Conservation (phyloP, 129 eudicot species). For the Helichrysum umbraculigerum region DNA sequence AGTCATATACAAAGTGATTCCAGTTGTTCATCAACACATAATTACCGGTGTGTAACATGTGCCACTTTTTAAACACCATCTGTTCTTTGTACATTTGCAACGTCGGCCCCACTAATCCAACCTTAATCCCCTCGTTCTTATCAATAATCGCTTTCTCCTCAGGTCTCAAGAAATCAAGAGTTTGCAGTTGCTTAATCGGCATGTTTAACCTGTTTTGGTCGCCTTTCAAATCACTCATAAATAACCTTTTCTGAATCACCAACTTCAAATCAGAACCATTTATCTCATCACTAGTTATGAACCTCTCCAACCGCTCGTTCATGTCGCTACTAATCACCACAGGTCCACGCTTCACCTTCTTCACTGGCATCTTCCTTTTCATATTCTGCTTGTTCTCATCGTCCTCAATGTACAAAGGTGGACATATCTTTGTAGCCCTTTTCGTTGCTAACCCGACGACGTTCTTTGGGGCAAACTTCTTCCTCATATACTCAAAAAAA, state of each 20-base stretch:
- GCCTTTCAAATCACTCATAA: not conserved
- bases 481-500: not conserved
- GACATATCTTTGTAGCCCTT: not conserved
- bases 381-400: not conserved
- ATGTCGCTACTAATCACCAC: not conserved
- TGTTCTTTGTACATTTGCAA: not conserved
- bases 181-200: not conserved
- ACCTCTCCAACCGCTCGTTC: not conserved
- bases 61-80: not conserved
- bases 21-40: slow-evolving; percentile 1
- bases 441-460: not conserved
- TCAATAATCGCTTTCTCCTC: not conserved
- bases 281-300: not conserved
- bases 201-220: not conserved
- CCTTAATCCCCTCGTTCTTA: not conserved
- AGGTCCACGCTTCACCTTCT: not conserved
- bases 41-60: not conserved
- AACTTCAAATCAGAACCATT: not conserved
- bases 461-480: not conserved
- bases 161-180: not conserved
- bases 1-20: not conserved
- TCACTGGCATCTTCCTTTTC: not conserved
- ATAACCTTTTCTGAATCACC: not conserved
- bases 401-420: not conserved
- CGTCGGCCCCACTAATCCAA: slow-evolving; percentile 5